These are phyloP conservation scores for Xylaria venustula DNA, from an alignment of 495 filamentous ascomycete genomes.

Conservation along the genomic window DNA sequence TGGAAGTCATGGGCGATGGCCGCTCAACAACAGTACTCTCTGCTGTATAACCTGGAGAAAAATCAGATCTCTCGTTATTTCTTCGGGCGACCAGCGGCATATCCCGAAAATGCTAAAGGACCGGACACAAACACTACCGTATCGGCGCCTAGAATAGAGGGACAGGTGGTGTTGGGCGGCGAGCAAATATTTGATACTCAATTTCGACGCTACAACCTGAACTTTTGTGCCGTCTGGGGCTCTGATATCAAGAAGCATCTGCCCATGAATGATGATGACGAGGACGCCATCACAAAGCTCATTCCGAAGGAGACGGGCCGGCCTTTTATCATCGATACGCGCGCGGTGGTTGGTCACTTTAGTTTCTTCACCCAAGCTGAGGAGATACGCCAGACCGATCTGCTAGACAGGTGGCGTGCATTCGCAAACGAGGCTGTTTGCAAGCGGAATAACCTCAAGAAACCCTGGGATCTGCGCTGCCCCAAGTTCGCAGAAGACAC, in stretches of 20 bases:
- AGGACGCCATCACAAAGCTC: constrained; percentile 26
- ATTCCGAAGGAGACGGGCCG: constrained; percentile 27
- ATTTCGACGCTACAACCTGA: constrained; percentile 41
- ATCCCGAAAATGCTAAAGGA: constrained; percentile 18
- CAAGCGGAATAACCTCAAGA: constrained; percentile 24
- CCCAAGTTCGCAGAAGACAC: not conserved
- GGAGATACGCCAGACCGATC: constrained; percentile 47
- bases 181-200: constrained; percentile 48
- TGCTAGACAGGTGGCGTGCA: constrained; percentile 49
- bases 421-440: constrained; percentile 50
- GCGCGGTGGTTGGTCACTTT: constrained; percentile 53
- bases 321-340: constrained; percentile 51
- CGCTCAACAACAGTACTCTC: constrained; percentile 56
- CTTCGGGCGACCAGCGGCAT: constrained; percentile 32
- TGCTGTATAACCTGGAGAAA: constrained; percentile 52
- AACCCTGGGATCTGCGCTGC: constrained; percentile 26
- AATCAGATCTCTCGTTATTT: constrained; percentile 48
- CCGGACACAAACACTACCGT: constrained; percentile 20
- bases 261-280: constrained; percentile 33
- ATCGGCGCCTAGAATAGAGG: constrained; percentile 7
- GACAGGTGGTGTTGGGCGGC: constrained; percentile 13
- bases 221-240: constrained; percentile 51
- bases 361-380: constrained; percentile 38
- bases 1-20: constrained; percentile 50
- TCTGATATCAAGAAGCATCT: constrained; percentile 37